These are phyloP conservation scores for Pythium phragmiticola DNA, from an alignment of 352 stramenopile genomes.

Conservation along the genomic window DNA sequence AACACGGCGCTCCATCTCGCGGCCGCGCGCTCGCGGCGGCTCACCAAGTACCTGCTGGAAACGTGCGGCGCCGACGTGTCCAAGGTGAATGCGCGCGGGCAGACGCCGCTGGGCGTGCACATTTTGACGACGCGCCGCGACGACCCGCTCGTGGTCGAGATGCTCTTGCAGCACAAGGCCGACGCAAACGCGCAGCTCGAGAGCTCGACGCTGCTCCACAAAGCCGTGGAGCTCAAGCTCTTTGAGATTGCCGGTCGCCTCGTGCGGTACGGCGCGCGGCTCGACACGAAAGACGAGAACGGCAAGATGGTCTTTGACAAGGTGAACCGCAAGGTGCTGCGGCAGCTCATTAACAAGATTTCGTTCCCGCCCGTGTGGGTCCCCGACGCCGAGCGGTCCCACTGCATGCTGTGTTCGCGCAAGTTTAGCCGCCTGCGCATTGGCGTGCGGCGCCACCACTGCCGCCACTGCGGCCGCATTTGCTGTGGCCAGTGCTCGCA, in stretches of 20 bases:
- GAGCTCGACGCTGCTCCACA: slow-evolving; percentile 67
- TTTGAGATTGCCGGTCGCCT: slow-evolving; percentile 76
- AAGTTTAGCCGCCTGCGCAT: slow-evolving; percentile 54
- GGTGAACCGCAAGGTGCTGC: slow-evolving; percentile 69
- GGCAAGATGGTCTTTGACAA: slow-evolving; percentile 86
- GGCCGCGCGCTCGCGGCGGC: slow-evolving; percentile 73
- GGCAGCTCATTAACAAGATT: slow-evolving; percentile 76
- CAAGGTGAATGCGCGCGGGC: slow-evolving; percentile 63
- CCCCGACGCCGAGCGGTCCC: slow-evolving; percentile 61
- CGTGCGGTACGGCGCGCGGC: slow-evolving; percentile 69
- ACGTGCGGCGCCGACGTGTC: slow-evolving; percentile 52
- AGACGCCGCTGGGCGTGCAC: slow-evolving; percentile 73
- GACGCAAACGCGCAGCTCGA: slow-evolving; percentile 67
- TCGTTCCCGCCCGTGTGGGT: slow-evolving; percentile 82
- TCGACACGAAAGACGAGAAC: slow-evolving; percentile 74
- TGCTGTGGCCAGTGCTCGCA: slow-evolving; percentile 79
- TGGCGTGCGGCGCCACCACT: slow-evolving; percentile 78
- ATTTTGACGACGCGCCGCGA: slow-evolving; percentile 76
- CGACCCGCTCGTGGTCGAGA: slow-evolving; percentile 75
- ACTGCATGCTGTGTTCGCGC: slow-evolving; percentile 79
- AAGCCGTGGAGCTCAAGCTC: slow-evolving; percentile 29
- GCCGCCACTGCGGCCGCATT: slow-evolving; percentile 79
- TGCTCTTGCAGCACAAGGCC: slow-evolving; percentile 77
- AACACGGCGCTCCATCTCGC: slow-evolving; percentile 83
- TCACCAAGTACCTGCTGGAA: slow-evolving; percentile 83